These are phyloP conservation scores for Eutrema heterophyllum DNA, from an alignment of 345 rosid species.

Conservation along the genomic window DNA sequence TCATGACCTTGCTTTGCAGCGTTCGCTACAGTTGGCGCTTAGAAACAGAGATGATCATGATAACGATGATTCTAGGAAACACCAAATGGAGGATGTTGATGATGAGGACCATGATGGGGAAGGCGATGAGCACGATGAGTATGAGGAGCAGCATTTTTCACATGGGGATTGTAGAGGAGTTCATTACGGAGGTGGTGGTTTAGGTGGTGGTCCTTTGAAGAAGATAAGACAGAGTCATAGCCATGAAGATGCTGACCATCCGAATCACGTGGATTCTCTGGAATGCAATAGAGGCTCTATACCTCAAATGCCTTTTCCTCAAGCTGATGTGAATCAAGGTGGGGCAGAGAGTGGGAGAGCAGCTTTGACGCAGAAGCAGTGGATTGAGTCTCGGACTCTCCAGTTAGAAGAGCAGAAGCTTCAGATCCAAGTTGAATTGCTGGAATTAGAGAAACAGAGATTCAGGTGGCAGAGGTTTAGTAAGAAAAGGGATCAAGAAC, in stretches of 20 bases:
- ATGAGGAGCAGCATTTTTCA: conserved; percentile 47
- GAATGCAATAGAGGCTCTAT: conserved; percentile 27
- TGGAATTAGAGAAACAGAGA: conserved; percentile 81
- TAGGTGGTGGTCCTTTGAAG: conserved; percentile 54
- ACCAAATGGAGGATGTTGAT: conserved; percentile 60
- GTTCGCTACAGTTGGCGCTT: conserved; percentile 66
- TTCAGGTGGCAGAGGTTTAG: conserved; percentile 86
- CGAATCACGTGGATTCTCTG: conserved; percentile 24
- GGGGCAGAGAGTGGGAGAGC: conserved; percentile 45
- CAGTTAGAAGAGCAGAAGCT: conserved; percentile 80
- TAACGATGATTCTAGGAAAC: conserved; percentile 50
- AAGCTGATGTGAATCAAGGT: conserved; percentile 49
- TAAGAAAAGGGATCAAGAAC: conserved; percentile 68
- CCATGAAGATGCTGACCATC: conserved; percentile 48
- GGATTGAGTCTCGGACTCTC: conserved; percentile 58
- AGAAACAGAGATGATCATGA: conserved; percentile 74
- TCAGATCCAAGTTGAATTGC: conserved; percentile 63
- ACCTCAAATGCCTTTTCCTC: conserved; percentile 35
- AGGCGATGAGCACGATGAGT: conserved; percentile 66
- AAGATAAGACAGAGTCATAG: conserved; percentile 53
- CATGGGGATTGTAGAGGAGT: conserved; percentile 42
- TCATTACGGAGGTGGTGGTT: conserved; percentile 41
- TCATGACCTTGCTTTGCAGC: conserved; percentile 80
- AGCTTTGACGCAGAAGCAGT: conserved; percentile 55
- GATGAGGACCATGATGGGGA: conserved; percentile 76